Conservation (phyloP, 495 filamentous ascomycete genomes). For the Penicillium antarcticum region DNA sequence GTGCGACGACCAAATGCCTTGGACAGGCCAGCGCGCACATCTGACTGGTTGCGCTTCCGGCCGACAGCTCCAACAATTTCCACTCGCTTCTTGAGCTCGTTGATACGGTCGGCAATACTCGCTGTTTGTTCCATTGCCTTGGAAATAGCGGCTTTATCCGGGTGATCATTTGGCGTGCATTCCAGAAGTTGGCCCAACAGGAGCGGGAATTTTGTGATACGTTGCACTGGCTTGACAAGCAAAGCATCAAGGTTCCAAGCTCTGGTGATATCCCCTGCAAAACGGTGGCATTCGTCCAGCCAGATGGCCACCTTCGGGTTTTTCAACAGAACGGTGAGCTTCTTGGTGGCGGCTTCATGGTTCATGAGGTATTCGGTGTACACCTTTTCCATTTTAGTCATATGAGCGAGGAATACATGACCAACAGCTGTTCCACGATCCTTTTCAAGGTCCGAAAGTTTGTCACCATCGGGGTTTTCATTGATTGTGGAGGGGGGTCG, state of each 20-base stretch:
- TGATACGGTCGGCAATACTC: slow-evolving; percentile 76
- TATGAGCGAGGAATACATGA: slow-evolving; percentile 68
- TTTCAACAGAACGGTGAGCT: slow-evolving; percentile 67
- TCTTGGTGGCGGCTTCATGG: slow-evolving; percentile 77
- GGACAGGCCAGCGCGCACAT: slow-evolving; percentile 75
- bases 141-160: slow-evolving; percentile 68
- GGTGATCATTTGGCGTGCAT: slow-evolving; percentile 74
- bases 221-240: slow-evolving; percentile 92
- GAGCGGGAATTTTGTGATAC: slow-evolving; percentile 87
- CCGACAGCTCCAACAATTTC: slow-evolving; percentile 84
- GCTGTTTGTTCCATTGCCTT: slow-evolving; percentile 62
- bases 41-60: slow-evolving; percentile 85
- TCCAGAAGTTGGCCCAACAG: slow-evolving; percentile 75
- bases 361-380: slow-evolving; percentile 86
- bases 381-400: slow-evolving; percentile 75
- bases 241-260: slow-evolving; percentile 94
- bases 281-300: slow-evolving; percentile 85
- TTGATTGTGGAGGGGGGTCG: slow-evolving; percentile 16
- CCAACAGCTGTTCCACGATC: slow-evolving; percentile 77
- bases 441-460: slow-evolving; percentile 58
- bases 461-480: slow-evolving; percentile 32
- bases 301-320: slow-evolving; percentile 78
- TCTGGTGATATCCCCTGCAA: slow-evolving; percentile 80
- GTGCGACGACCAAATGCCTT: slow-evolving; percentile 85
- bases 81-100: slow-evolving; percentile 86